phyloP scores from a whole-genome alignment of 2,329 filamentous ascomycete genomes.

The Cladosporium sp. region DNA sequence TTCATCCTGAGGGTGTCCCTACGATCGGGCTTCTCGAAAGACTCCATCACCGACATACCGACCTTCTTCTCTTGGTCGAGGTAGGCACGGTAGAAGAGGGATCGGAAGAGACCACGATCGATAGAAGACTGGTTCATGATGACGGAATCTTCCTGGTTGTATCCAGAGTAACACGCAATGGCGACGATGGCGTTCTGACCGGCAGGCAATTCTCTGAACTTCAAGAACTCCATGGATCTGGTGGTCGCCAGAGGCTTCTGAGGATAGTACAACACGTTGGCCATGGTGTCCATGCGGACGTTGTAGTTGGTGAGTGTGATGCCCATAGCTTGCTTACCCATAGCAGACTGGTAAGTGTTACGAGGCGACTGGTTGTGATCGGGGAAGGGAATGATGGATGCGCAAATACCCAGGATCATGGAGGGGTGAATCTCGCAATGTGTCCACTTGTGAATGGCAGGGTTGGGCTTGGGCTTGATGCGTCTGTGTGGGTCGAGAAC shows the following conservation, averaged over 20 bases:
- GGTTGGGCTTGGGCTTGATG: slow-evolving; percentile 84
- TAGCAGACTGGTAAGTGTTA: slow-evolving; percentile 98
- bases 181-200: slow-evolving; percentile 98
- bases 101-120: slow-evolving; percentile 94
- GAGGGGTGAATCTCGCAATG: slow-evolving; percentile 99
- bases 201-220: slow-evolving; percentile 94
- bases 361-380: slow-evolving; percentile 97
- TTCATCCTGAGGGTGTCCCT: slow-evolving; percentile 88
- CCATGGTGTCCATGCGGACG: slow-evolving; percentile 98
- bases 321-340: slow-evolving; percentile 99
- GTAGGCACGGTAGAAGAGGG: slow-evolving; percentile 96
- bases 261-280: slow-evolving; percentile 97
- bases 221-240: slow-evolving; percentile 96
- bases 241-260: slow-evolving; percentile 97
- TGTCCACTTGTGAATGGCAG: slow-evolving; percentile 87
- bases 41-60: slow-evolving; percentile 87
- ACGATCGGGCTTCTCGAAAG: slow-evolving; percentile 92
- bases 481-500: slow-evolving; percentile 72
- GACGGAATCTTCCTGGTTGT: slow-evolving; percentile 99
- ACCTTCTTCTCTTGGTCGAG: slow-evolving; percentile 96
- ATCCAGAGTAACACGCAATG: slow-evolving; percentile 95
- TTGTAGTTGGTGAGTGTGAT: slow-evolving; percentile 97
- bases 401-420: slow-evolving; percentile 98
- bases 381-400: slow-evolving; percentile 98
- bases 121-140: slow-evolving; percentile 99